Evolutionary conservation across 1,139 yeast species (phyloP), one percentile per base, ranked within the genome.

Genomic region (Hemisphaericaspora xylofermentans): DNA sequence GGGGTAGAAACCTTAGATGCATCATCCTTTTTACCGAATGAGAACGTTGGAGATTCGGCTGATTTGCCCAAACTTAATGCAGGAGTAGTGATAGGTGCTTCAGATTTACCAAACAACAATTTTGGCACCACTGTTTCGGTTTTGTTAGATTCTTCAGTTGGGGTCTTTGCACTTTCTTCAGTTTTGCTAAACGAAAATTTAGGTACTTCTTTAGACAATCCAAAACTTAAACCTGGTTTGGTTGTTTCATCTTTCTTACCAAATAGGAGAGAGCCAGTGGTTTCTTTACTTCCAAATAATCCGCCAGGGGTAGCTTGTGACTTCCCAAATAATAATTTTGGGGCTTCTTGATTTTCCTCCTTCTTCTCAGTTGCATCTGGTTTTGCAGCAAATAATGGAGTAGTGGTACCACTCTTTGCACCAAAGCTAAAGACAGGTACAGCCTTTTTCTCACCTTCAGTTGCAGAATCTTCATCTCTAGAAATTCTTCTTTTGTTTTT

Each of bases 241-340:
- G 34, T 21, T 15, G 34, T 15, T n/a, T n/a, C 39, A 6, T 38
- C 32, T 16, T 41, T 15, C 16, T 33, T 36, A 8, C 57, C 57
- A 38, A 51, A 19, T 19, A 52, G 6, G 48, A 41, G 39, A 56
- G 53, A 10, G 36, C 42, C 2, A 53, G 53, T 8, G 49, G 32
- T 14, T 3, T 15, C 24, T 14, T 35, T 35, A 30, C 13, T n/a
- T 35, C 15, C 22, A 12, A 27, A 27, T 13, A 27, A 14, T 3
- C 17, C 16, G 10, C 21, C n/a, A 7, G 19, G 2, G n/a, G 14
- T 5, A 8, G n/a, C 15, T 10, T 19, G 7, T 12, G 27, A 24
- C 9, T 29, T 14, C 2, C 38, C 38, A 36, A 43, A 46, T 29
- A 37, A 14, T 19, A 25, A 16, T 33, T 31, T 26, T 39, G 35